Evolutionary conservation across 495 filamentous ascomycete species (phyloP), one percentile per base, ranked within the genome.

Genomic region (Durotheca rogersii): DNA sequence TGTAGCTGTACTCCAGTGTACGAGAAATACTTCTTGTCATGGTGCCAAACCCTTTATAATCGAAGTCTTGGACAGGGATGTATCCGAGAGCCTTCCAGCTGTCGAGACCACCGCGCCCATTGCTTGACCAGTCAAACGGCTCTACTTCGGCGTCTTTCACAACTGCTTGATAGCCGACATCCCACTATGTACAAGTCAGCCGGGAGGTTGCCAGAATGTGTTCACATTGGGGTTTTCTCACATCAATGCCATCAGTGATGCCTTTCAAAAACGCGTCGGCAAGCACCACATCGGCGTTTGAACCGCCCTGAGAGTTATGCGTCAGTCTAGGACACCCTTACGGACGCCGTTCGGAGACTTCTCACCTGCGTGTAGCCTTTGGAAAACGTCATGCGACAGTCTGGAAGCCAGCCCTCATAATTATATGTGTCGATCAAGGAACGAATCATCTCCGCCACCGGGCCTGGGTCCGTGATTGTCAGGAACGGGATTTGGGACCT

Each of bases 81-180:
- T 86, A 89, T 9, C 80, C 79, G 1, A 86, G 75, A 0, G 64
- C 52, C 55, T 88, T 86, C 85, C 85, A 88, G 54, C 77, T 82
- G 34, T 78, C 74, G 5, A 88, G 70, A 0, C 85, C 84, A 11
- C 85, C 85, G 3, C 85, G 76, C 11, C 87, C 87, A 61, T 89
- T 71, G 14, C 83, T 77, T 41, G 77, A 77, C 87, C 87, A 90
- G 59, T 88, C 80, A 39, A 68, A 68, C 1, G 86, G 85, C 58
- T 90, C 86, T 6, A 82, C 74, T 60, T 90, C 86, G 11, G 87
- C 87, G 48, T 91, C 86, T 47, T 86, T 84, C 12, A 88, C 76
- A 0, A 91, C 77, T 2, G 87, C 87, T 43, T 82, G 78, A 53
- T 86, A 89, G 0, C 82, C 87, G n/a, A 76, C 76, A 7, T 76